Conservation (phyloP, 2,329 filamentous ascomycete genomes). For the Pyrenochaeta sp. region DNA sequence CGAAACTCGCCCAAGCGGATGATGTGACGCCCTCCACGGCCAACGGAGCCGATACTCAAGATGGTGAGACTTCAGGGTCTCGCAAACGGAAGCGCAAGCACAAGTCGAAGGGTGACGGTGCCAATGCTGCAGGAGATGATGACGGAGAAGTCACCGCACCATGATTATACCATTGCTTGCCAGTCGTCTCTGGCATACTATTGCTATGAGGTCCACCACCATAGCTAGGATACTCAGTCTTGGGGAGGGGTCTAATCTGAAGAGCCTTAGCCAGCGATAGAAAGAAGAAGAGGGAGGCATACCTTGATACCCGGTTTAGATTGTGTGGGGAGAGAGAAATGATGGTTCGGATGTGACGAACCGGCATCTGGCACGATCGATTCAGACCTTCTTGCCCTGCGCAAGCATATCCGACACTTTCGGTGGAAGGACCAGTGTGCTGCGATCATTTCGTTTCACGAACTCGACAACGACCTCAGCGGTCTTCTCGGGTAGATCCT, state of each 20-base stretch:
- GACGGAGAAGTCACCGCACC: constrained; percentile 24
- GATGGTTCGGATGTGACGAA: neutral
- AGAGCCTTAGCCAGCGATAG: neutral
- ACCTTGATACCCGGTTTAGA: neutral
- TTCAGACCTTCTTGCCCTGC: constrained; percentile 59
- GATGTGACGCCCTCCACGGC: constrained; percentile 11
- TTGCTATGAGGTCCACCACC: neutral
- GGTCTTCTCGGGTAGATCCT: constrained; percentile 91
- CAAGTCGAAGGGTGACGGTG: constrained; percentile 45
- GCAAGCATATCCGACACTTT: constrained; percentile 72
- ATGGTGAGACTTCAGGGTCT: constrained; percentile 36
- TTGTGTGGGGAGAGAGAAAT: neutral
- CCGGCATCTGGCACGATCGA: neutral
- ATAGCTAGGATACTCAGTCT: neutral
- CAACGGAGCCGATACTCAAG: constrained; percentile 19
- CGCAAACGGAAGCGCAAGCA: constrained; percentile 52
- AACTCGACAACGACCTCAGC: constrained; percentile 88
- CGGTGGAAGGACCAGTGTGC: constrained; percentile 82
- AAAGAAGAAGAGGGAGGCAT: neutral
- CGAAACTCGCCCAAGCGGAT: constrained; percentile 16
- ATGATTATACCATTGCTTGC: constrained; percentile 17
- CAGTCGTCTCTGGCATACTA: neutral
- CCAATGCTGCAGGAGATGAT: constrained; percentile 17
- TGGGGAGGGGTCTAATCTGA: neutral
- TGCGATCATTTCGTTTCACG: constrained; percentile 88